Percentiles rank a stretch among this genome's conserved stretches.
Evolutionary conservation across 1,139 yeast species (phyloP).

Genomic region (Geotrichum reessii): DNA sequence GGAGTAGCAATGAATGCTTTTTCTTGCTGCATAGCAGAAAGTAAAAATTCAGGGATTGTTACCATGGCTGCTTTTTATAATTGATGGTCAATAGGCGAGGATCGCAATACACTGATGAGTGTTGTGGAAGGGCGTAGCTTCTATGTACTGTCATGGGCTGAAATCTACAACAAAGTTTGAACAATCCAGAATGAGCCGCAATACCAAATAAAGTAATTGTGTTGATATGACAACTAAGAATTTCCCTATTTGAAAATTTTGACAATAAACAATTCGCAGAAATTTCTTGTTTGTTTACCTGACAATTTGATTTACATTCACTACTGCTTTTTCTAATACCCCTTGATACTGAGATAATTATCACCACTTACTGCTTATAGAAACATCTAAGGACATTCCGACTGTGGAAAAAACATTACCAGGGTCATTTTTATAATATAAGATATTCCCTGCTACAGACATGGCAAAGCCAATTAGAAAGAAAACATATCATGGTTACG

Average conservation of each 20-base stretch:
- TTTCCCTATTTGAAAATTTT: neutral
- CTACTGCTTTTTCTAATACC: neutral
- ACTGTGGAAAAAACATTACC: neutral
- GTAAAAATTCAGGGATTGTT: neutral
- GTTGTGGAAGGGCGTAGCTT: conserved; percentile 1
- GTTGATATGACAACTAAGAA: conserved; percentile 3
- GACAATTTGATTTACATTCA: neutral
- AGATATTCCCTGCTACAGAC: neutral
- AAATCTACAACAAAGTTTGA: conserved; percentile 1
- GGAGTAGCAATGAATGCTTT: conserved; percentile 17
- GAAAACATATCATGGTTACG: conserved; percentile 21
- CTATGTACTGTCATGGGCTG: neutral
- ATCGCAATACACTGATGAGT: neutral
- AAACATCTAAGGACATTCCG: neutral
- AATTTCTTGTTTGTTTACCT: neutral
- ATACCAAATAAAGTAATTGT: neutral
- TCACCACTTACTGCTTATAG: neutral
- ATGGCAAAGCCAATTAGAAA: conserved; percentile 13
- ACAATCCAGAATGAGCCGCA: conserved; percentile 7
- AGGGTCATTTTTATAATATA: neutral
- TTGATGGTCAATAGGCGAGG: neutral
- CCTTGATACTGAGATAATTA: neutral
- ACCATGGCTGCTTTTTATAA: neutral
- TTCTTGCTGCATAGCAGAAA: conserved; percentile 8
- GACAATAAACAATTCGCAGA: neutral